Evolutionary conservation across 805 yeast species (phyloP), one percentile per base, ranked within the genome.

Genomic region (Zygosaccharomyces bailii): DNA sequence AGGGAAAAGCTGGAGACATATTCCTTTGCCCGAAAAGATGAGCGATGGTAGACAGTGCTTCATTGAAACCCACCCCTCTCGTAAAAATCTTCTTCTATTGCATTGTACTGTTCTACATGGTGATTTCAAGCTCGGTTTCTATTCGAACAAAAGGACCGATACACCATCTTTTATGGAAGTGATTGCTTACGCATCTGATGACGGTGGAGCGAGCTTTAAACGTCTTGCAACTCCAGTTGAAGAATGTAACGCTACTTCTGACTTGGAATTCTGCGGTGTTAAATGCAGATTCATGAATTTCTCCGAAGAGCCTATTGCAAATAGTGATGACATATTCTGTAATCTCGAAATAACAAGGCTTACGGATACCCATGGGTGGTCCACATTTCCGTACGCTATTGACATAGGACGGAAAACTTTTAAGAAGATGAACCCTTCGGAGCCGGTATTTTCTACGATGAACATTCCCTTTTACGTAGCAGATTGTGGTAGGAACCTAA

Each of bases 401-500:
- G 27, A 34, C 14, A 9, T 11, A 20, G 29, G 18, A 7, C 14
- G 4, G 13, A 25, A 10, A n/a, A 16, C 20, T 34, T 13, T 34
- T 10, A n/a, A 34, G 18, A 23, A 34, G 13, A 18, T 1, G 7
- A 36, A 38, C 4, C 13, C 45, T 34, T 18, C 19, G 14, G 13
- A 34, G 19, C 37, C 37, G 4, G 20, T 10, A 11, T 16, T 7
- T 10, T 20, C 7, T 13, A 19, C 24, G 9, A 2, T 34, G 3
- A 13, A 14, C 13, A 35, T 17, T 17, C 17, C 13, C 8, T 35
- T 35, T 20, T 35, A 35, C 11, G 74, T 84, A 2, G 56, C 53
- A n/a, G 80, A 80, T 54, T 62, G 65, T 45, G 85, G 83, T 13
- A 62, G 63, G 38, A 53, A 70, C 1, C 76, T 82, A 77, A 50